Base-by-base conservation (phyloP, 176 grass and related monocot species). In the Panicum miliaceum region DNA sequence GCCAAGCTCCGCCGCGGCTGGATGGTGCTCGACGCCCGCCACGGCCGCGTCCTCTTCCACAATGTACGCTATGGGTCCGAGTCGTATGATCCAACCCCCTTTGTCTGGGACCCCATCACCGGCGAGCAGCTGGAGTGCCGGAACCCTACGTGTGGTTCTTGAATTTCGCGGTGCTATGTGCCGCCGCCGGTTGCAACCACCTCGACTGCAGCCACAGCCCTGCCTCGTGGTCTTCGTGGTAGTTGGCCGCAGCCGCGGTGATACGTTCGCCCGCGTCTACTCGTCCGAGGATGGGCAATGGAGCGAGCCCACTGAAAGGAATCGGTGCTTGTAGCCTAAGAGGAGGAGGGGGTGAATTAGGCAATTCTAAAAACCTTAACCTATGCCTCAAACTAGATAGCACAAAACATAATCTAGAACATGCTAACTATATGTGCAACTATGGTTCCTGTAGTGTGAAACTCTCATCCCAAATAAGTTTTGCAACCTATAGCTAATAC, bases 31-130 rank as follows among this genome's bases (percentile, higher is more conserved):
- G 71, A 74, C 47, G 27, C 71, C 3, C 47, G 48, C 47, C 47
- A 74, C 48, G 47, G 27, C 71, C 71, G 71, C 27, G 27, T 74
- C 26, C 71, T 74, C 25, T 18, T 74, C 3, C 47, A 36, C 34
- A 37, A n/a, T 20, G 8, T 57, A 9, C 7, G 20, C 54, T 19
- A 2, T 7, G 20, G 54, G 20, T 9, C 3, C 20, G 2, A 56
- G 53, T 20, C 6, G 53, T 56, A 7, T 19, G 54, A n/a, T n/a
- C 54, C 54, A n/a, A 3, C 20, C 54, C 54, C n/a, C 54, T n/a
- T 2, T 20, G 7, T 57, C 22, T 57, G 54, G 54, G 20, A 57
- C 22, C 54, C 54, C 54, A 57, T 57, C 35, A 37, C 35, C 7
- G 64, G 29, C 16, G 34, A 67, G 18, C 37, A 20, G 64, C 54